These are phyloP conservation scores for Claviceps capensis DNA, from an alignment of 2,329 filamentous ascomycete genomes.

Conservation along the genomic window DNA sequence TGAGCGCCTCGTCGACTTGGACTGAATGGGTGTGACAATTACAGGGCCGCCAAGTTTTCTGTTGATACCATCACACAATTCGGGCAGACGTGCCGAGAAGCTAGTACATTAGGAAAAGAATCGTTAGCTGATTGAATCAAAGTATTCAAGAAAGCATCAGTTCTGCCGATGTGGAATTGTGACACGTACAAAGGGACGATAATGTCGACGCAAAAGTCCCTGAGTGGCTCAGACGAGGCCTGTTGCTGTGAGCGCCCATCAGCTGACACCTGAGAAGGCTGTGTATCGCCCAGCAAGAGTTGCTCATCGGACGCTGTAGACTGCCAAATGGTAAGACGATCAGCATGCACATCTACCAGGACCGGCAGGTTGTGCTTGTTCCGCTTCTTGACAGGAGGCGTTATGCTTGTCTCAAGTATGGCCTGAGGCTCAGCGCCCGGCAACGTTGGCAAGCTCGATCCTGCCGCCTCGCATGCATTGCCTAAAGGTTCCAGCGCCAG, in stretches of 20 bases:
- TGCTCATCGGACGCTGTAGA: constrained; percentile 53
- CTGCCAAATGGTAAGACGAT: constrained; percentile 74
- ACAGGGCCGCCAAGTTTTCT: constrained; percentile 63
- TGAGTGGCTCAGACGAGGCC: constrained; percentile 46
- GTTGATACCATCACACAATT: constrained; percentile 55
- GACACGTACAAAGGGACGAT: constrained; percentile 59
- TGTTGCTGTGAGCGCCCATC: constrained; percentile 26
- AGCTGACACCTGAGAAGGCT: constrained; percentile 18
- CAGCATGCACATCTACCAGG: constrained; percentile 59
- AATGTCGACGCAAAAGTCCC: constrained; percentile 68
- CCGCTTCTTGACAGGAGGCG: constrained; percentile 34
- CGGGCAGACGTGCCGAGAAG: constrained; percentile 63
- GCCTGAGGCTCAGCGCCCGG: constrained; percentile 20
- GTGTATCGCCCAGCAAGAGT: constrained; percentile 34
- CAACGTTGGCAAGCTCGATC: constrained; percentile 33
- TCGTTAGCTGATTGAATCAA: too few species aligned
- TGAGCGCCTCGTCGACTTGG: constrained; percentile 31
- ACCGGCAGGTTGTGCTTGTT: constrained; percentile 50
- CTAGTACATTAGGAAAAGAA: constrained; percentile 20
- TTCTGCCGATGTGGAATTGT: too few species aligned
- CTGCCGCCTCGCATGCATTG: constrained; percentile 24
- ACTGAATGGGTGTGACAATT: constrained; percentile 40
- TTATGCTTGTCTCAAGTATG: constrained; percentile 16
- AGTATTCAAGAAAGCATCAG: too few species aligned
- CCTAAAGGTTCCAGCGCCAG: constrained; percentile 51